A percentile compares a stretch with the other conserved stretches of the same genome.
Evolutionary conservation across 208 protist species (phyloP).

Genomic region (Leishmania braziliensis): DNA sequence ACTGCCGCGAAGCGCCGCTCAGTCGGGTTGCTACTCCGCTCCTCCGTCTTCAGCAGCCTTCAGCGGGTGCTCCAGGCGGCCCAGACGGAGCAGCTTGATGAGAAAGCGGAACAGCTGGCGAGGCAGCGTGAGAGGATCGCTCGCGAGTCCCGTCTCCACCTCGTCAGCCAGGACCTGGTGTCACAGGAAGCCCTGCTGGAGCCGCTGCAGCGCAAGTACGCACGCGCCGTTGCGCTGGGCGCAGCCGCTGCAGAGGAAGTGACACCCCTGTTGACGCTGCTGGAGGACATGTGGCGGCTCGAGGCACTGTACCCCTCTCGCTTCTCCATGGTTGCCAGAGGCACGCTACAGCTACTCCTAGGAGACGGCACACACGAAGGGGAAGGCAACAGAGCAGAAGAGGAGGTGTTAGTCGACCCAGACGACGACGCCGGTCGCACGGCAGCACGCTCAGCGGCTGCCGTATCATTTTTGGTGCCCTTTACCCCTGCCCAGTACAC

Average conservation of each 20-base stretch:
- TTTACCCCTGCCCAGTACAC: slow-evolving; percentile 66
- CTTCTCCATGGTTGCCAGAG: slow-evolving; percentile 63
- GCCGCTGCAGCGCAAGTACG: slow-evolving; percentile 57
- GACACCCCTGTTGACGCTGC: slow-evolving; percentile 37
- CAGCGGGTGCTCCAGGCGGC: slow-evolving; percentile 63
- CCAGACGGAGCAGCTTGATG: slow-evolving; percentile 54
- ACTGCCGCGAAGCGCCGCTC: slow-evolving; percentile 20
- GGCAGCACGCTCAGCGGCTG: neutral
- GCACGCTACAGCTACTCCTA: slow-evolving; percentile 17
- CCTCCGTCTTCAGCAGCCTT: slow-evolving; percentile 68
- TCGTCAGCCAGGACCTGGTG: slow-evolving; percentile 62
- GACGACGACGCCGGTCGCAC: neutral
- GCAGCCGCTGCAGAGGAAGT: slow-evolving; percentile 27
- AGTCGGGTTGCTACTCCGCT: slow-evolving; percentile 38
- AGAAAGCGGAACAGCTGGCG: slow-evolving; percentile 43
- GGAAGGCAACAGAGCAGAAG: neutral
- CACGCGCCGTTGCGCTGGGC: slow-evolving; percentile 34
- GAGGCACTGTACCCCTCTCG: slow-evolving; percentile 65
- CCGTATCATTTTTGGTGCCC: slow-evolving; percentile 44
- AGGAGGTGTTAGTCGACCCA: neutral
- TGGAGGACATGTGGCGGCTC: slow-evolving; percentile 63
- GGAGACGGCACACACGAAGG: slow-evolving; percentile 2
- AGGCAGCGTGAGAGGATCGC: slow-evolving; percentile 64
- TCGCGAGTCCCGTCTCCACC: slow-evolving; percentile 55
- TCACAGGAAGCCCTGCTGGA: slow-evolving; percentile 48